These are phyloP conservation scores for Hymenoscyphus repandus DNA, from an alignment of 2,329 filamentous ascomycete genomes.

Conservation along the genomic window DNA sequence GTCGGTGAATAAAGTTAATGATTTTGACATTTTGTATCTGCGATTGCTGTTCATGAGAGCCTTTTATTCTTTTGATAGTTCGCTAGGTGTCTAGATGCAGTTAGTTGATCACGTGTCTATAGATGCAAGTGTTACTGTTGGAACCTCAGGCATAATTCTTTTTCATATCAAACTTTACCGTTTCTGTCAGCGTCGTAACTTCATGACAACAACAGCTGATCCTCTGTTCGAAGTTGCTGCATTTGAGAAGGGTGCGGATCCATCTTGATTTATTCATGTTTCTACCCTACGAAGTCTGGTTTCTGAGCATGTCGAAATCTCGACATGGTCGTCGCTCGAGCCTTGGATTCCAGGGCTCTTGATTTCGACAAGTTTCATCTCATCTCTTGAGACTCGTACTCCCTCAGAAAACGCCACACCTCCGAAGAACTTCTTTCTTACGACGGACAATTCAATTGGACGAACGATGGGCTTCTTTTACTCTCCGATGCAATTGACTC, in stretches of 20 bases:
- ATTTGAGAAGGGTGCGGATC: background rate
- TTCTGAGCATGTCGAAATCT: background rate
- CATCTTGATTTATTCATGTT: slow-evolving; percentile 5
- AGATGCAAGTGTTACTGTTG: too few relatives aligned
- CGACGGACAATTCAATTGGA: slow-evolving; percentile 8
- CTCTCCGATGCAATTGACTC: slow-evolving; percentile 1
- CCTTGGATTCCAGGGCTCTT: too few relatives aligned
- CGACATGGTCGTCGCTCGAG: too few relatives aligned
- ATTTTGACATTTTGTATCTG: too few relatives aligned
- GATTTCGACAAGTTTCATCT: slow-evolving; percentile 25
- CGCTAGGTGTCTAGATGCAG: too few relatives aligned
- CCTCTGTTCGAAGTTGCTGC: slow-evolving; percentile 5
- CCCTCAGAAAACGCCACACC: slow-evolving; percentile 22
- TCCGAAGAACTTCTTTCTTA: slow-evolving; percentile 4
- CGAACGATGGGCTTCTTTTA: slow-evolving; percentile 7
- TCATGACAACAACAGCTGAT: slow-evolving; percentile 1
- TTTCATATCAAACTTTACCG: too few relatives aligned
- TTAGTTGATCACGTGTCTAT: background rate
- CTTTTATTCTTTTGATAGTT: too few relatives aligned
- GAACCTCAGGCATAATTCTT: too few relatives aligned
- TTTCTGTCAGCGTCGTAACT: background rate
- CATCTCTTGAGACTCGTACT: slow-evolving; percentile 22
- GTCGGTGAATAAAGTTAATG: too few relatives aligned
- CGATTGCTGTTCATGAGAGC: too few relatives aligned
- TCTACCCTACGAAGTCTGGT: background rate